Conservation (phyloP, 2,329 filamentous ascomycete species). For the Pestalotiopsis sp. region DNA sequence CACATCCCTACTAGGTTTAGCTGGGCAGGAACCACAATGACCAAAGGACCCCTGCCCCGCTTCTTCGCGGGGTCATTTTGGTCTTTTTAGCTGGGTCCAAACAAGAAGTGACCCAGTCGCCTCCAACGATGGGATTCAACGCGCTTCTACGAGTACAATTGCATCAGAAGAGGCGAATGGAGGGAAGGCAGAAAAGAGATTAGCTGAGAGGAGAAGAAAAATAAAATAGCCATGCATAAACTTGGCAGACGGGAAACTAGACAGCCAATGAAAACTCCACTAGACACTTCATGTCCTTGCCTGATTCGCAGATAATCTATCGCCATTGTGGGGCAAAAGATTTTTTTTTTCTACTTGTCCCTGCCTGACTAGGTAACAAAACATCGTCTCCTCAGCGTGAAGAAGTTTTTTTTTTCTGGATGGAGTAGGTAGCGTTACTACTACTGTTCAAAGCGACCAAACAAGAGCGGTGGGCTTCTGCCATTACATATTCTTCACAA, state of each 20-base stretch:
- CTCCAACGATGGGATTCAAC: background rate
- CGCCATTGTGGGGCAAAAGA: background rate
- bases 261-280: background rate
- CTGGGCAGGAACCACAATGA: background rate
- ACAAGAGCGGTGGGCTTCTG: background rate
- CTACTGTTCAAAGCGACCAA: background rate
- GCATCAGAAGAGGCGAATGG: background rate
- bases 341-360: background rate
- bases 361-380: background rate
- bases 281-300: background rate
- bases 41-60: background rate
- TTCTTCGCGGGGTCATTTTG: background rate
- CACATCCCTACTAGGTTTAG: background rate
- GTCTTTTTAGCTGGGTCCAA: slow-evolving; percentile 1
- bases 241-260: background rate
- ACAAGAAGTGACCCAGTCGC: background rate
- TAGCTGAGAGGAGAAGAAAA: background rate
- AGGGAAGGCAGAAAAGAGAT: background rate
- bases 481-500: background rate
- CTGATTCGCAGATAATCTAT: background rate
- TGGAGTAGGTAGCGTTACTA: background rate
- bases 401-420: too few species aligned
- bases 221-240: background rate
- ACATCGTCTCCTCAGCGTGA: background rate
- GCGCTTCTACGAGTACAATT: background rate